Evolutionary conservation across 352 stramenopile genomes (phyloP), one percentile per base, ranked within the genome.

Genomic region (Pythium pyrilobum): DNA sequence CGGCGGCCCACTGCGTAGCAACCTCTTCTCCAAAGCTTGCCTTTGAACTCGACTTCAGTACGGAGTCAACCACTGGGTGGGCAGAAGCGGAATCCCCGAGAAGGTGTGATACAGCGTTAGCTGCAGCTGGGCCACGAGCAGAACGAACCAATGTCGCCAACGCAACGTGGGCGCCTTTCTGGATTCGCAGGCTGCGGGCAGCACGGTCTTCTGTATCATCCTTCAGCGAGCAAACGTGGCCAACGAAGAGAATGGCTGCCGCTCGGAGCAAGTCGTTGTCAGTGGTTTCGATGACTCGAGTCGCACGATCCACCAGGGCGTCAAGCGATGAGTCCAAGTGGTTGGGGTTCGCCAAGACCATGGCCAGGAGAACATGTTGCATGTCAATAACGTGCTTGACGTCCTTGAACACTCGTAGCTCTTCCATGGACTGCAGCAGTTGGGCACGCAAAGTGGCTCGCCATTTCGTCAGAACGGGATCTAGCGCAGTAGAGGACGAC

Each of bases 351-450:
- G 45, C 53, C 8, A 62, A 31, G 12, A 51, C 24, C 16, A 56
- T 28, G 4, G 38, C 55, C 7, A 62, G 37, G 23, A 56, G 24
- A 31, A 56, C 29, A 37, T 29, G 28, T 32, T 55, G 45, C 15
- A 56, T 5, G n/a, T 52, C 38, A 1, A 27, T 9, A 28, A 13
- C 32, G 32, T 56, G 55, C 5, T 38, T 40, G 2, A 29, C 27
- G 13, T 38, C 32, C 39, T 62, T 56, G 32, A 56, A 62, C 23
- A 62, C 47, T 4, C 46, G 45, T 11, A 56, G 40, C 32, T 44
- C 45, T n/a, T 62, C 55, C 11, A 62, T 44, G 1, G 47, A 50
- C 23, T 56, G 45, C 12, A 31, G 45, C 13, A 56, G 20, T 10
- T 48, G 42, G 1, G 4, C n/a, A 10, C 55, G 55, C 24, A 62